Base-by-base conservation (phyloP, 2,329 filamentous ascomycete species). In the Phialemoniopsis sp. region DNA sequence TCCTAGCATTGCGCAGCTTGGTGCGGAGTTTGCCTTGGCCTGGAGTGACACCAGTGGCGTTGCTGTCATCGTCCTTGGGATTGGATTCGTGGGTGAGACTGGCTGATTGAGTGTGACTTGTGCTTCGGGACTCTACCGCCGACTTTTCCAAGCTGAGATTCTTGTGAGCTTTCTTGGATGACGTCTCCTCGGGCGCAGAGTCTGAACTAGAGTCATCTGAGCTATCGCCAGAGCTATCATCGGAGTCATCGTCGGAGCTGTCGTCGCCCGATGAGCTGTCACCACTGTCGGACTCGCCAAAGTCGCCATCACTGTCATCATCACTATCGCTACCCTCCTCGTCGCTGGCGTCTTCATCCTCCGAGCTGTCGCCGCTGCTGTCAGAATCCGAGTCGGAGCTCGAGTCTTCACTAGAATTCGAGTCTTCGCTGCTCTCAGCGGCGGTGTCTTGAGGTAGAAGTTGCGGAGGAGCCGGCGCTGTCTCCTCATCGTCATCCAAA, bases 1-100 rank as follows among this genome's bases (percentile, higher is more conserved):
- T 64, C 19, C 76, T 63, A 8, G 65, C 66, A 44, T 80, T 80
- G 6, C 76, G 66, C 43, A 65, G 73, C 46, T 70, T 68, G 0
- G 76, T 79, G 28, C 50, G 60, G 1, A 57, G 54, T 36, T 70
- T 49, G 8, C 59, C 45, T 12, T 41, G 16, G 8, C 36, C 32
- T 26, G 21, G 39, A 13, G 15, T 8, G 10, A 9, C 26, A 5
- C 26, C 32, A 3, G 21, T 26, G 10, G 6, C 6, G 6, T 26
- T 26, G 21, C 10, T 26, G 21, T 6, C 6, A 26, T 26, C 10
- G 21, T 26, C 21, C 10, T 26, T 10, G 6, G 10, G 21, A 6
- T 10, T 10, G 6, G 6, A 10, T 6, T 26, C 21, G 6, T 26
- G 21, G 10, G 21, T 10, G 21, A 26, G 6, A 10, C 21, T 26